Evolutionary conservation across 371 early-diverging fungal species (phyloP).

Genomic region (Zopfochytrium polystomum): DNA sequence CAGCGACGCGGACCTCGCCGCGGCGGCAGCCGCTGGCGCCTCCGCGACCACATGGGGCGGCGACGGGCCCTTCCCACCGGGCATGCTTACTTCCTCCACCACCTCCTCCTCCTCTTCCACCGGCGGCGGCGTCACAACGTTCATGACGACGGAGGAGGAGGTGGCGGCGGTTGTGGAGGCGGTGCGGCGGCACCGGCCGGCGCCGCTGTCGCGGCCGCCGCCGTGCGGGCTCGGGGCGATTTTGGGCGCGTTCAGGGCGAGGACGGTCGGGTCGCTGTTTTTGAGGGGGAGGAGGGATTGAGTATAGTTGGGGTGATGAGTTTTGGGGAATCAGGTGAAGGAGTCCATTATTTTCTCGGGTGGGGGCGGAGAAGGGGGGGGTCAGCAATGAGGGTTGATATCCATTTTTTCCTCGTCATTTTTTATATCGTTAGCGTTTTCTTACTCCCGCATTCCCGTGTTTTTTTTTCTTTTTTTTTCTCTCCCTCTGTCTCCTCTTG

Average conservation of each 20-base stretch:
- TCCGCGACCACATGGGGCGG: neutral
- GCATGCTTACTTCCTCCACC: neutral
- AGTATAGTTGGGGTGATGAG: no score
- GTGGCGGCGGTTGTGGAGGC: slow-evolving; percentile 21
- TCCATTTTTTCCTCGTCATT: no score
- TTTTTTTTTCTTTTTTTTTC: no score
- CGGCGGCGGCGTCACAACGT: neutral
- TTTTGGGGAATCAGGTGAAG: no score
- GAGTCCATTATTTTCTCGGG: no score
- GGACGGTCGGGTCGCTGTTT: slow-evolving; percentile 9
- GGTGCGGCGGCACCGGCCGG: slow-evolving; percentile 20
- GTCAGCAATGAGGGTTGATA: no score
- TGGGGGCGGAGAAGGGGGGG: no score
- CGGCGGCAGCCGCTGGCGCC: no score
- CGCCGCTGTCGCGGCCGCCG: slow-evolving; percentile 1
- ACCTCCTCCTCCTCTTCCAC: neutral
- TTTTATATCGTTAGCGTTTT: no score
- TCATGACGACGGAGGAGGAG: slow-evolving; percentile 22
- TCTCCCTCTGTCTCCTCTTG: no score
- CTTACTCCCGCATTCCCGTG: no score
- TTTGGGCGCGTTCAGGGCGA: neutral
- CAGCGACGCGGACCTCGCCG: slow-evolving; percentile 1
- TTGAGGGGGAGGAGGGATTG: no score
- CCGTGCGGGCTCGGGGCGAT: neutral
- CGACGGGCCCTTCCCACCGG: neutral